Evolutionary conservation across 768 basidiomycete genomes (phyloP).

Genomic region (Xerocomus brunneocitrinus): DNA sequence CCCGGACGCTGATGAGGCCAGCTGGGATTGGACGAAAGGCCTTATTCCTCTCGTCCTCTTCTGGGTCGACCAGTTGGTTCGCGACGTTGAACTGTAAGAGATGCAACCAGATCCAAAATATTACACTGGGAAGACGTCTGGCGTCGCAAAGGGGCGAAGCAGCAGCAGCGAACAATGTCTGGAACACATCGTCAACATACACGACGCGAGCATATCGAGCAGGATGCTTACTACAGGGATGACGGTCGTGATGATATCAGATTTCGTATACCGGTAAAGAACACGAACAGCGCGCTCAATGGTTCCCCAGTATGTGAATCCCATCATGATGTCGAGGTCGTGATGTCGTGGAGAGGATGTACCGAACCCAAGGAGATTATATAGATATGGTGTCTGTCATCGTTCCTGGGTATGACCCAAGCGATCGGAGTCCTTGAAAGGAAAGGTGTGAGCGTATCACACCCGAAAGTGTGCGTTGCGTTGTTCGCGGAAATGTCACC

Average conservation of each 20-base stretch:
- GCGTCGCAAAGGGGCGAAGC: slow-evolving; percentile 30
- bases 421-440: slow-evolving; percentile 3
- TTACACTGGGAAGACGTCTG: slow-evolving; percentile 22
- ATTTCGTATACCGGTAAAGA: slow-evolving; percentile 23
- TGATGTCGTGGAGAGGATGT: slow-evolving; percentile 10
- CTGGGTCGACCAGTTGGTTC: slow-evolving; percentile 39
- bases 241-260: slow-evolving; percentile 24
- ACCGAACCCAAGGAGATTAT: slow-evolving; percentile 9
- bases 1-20: slow-evolving; percentile 35
- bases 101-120: slow-evolving; percentile 46
- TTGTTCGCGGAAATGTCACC: not conserved
- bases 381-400: slow-evolving; percentile 10
- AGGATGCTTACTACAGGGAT: slow-evolving; percentile 22
- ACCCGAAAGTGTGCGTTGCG: slow-evolving; percentile 6
- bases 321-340: slow-evolving; percentile 18
- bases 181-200: not conserved
- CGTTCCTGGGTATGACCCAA: slow-evolving; percentile 4
- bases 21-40: slow-evolving; percentile 44
- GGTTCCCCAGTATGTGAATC: slow-evolving; percentile 10
- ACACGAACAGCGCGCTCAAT: slow-evolving; percentile 10
- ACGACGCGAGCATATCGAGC: not conserved
- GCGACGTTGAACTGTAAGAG: slow-evolving; percentile 41
- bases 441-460: slow-evolving; percentile 9
- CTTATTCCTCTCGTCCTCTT: slow-evolving; percentile 43
- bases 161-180: slow-evolving; percentile 34